Conservation (phyloP, 352 stramenopile species). For the Pythium sp. region DNA sequence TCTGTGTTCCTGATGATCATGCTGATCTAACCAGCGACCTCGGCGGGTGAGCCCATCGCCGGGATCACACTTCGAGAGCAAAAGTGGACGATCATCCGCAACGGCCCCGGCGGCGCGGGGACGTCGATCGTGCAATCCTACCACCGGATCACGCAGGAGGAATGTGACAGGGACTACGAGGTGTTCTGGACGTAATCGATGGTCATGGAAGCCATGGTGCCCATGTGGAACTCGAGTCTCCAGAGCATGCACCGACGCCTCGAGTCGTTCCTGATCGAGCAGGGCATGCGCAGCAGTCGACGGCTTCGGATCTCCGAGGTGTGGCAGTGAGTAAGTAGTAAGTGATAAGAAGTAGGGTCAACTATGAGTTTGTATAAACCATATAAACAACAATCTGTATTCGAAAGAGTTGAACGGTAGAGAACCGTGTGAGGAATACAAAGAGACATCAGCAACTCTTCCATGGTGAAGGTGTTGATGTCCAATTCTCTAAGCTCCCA, state of each 20-base stretch:
- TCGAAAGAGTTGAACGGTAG: too few species aligned
- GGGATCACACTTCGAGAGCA: background rate
- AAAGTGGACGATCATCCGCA: slow-evolving; percentile 1
- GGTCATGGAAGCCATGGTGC: background rate
- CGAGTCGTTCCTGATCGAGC: background rate
- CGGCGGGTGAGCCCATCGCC: background rate
- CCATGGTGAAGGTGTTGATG: too few species aligned
- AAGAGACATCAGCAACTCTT: too few species aligned
- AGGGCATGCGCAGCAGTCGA: background rate
- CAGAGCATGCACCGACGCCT: background rate
- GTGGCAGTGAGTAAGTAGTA: background rate
- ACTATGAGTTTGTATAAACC: too few species aligned
- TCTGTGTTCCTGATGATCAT: slow-evolving; percentile 8
- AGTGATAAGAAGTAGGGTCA: too few species aligned
- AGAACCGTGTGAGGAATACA: too few species aligned
- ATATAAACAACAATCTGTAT: too few species aligned
- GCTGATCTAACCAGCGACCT: slow-evolving; percentile 16
- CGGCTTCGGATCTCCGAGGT: background rate
- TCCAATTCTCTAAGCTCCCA: too few species aligned
- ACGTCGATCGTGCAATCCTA: background rate
- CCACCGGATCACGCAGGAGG: slow-evolving; percentile 1
- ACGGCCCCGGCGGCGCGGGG: background rate
- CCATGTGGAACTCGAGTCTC: slow-evolving; percentile 1
- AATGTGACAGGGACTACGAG: background rate
- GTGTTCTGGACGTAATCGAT: background rate